Evolutionary conservation across 164 flowering plant genomes (phyloP), one percentile per base, ranked within the genome.

Genomic region (Berberis vulgaris): DNA sequence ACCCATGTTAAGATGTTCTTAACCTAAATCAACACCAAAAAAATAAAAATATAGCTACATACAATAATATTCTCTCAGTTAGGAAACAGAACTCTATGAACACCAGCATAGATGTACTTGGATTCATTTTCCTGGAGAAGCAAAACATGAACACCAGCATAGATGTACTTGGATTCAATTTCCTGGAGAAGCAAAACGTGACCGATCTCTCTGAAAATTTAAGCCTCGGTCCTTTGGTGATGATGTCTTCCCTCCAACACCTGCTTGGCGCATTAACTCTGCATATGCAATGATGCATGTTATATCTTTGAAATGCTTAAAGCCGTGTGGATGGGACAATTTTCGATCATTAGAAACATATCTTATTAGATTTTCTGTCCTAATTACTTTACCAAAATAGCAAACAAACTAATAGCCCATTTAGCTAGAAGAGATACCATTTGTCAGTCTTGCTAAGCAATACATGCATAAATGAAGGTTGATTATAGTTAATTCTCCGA

Each of bases 251-350:
- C 74, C 76, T 46, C 73, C 81, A 26, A 62, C 76, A 55, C 80
- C 79, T 68, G 86, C 80, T 68, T 76, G 78, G 13, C 90, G 87
- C 77, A 79, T 71, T 70, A 78, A 70, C 65, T 74, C 90, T 83
- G 75, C 72, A 61, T 13, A 61, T 26, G 46, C 43, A 42, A 7
- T 49, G 8, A 53, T 5, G 57, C 8, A 11, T 49, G 42, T 49
- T 41, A 49, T 42, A 53, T 40, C 13, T 7, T 49, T 3, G 40
- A 41, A 57, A 50, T 26, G 44, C 26, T 26, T 26, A 26, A 26
- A 26, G 26, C 26, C 26, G 26, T 26, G 26, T 26, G 26, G 26
- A 26, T 26, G 26, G 26, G 26, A 26, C 26, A 26, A 26, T 26
- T 26, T 26, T 26, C 26, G 26, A 26, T 26, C 26, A 26, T 26